A percentile compares a stretch with the other conserved stretches of the same genome.
Conservation (phyloP, 2,329 filamentous ascomycete genomes). For the Cladophialophora bantiana region DNA sequence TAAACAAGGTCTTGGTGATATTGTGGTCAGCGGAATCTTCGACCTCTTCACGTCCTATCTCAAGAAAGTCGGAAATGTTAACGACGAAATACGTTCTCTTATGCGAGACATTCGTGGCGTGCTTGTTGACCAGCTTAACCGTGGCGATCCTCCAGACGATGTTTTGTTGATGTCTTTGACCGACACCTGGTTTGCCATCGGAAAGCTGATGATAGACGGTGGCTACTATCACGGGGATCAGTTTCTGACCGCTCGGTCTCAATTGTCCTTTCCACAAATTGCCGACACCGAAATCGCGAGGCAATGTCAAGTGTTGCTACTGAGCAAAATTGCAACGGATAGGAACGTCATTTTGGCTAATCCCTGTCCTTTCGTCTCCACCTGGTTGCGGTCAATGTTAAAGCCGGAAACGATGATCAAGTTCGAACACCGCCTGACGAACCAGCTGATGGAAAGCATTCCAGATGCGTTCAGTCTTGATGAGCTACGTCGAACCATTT, state of each 20-base stretch:
- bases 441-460: conserved; percentile 24
- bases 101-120: conserved; percentile 20
- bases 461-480: conserved; percentile 25
- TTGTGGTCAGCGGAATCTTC: conserved; percentile 19
- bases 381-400: conserved; percentile 29
- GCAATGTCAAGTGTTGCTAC: conserved; percentile 32
- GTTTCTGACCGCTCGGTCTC: conserved; percentile 25
- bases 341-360: conserved; percentile 18
- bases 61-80: conserved; percentile 18
- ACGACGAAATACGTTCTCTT: conserved; percentile 1
- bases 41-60: conserved; percentile 27
- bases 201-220: conserved; percentile 19
- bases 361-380: conserved; percentile 24
- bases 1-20: conserved; percentile 12
- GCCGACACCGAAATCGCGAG: conserved; percentile 14
- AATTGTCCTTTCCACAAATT: conserved; percentile 25
- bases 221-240: conserved; percentile 27
- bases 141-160: conserved; percentile 10
- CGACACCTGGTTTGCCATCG: conserved; percentile 33
- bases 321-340: conserved; percentile 29
- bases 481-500: conserved; percentile 18
- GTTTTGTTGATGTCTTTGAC: conserved; percentile 26
- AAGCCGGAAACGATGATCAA: conserved; percentile 13
- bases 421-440: conserved; percentile 34
- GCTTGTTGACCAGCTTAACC: conserved; percentile 21